Percentiles rank a stretch among this genome's conserved stretches.
These are phyloP conservation scores for Cyclotella cryptica DNA, from an alignment of 108 stramenopile genomes.

Conservation along the genomic window DNA sequence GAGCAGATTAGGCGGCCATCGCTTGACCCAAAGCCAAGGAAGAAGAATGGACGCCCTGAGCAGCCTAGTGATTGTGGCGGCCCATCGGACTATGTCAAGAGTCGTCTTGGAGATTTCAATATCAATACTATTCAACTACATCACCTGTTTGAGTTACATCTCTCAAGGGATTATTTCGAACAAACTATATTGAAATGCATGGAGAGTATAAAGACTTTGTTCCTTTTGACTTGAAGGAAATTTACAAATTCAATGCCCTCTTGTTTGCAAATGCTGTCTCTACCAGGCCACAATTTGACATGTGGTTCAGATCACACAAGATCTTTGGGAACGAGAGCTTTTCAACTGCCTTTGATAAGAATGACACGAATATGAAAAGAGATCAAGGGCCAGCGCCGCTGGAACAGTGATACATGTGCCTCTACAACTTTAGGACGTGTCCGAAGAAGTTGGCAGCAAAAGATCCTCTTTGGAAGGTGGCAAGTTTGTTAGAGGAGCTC, in stretches of 20 bases:
- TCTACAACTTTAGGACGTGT: constrained; percentile 1
- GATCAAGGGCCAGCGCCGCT: background rate
- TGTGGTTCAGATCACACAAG: background rate
- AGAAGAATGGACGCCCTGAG: too few relatives aligned
- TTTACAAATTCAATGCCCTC: constrained; percentile 12
- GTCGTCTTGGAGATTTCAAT: too few relatives aligned
- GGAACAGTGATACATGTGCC: constrained; percentile 5
- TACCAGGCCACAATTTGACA: background rate
- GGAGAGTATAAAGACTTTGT: too few relatives aligned
- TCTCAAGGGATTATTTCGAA: too few relatives aligned
- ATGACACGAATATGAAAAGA: background rate
- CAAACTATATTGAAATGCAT: too few relatives aligned
- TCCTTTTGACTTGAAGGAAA: constrained; percentile 2
- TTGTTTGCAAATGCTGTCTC: constrained; percentile 17
- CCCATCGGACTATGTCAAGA: too few relatives aligned
- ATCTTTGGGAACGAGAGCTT: background rate
- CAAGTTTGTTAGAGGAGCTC: background rate
- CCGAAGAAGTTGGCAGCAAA: background rate
- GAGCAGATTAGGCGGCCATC: too few relatives aligned
- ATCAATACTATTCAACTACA: too few relatives aligned
- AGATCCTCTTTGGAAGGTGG: constrained; percentile 25
- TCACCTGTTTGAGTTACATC: too few relatives aligned
- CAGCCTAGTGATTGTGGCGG: too few relatives aligned
- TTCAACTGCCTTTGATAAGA: background rate
- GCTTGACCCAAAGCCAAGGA: too few relatives aligned